Base-by-base conservation (phyloP, 495 filamentous ascomycete genomes). In the Darksidea phi region DNA sequence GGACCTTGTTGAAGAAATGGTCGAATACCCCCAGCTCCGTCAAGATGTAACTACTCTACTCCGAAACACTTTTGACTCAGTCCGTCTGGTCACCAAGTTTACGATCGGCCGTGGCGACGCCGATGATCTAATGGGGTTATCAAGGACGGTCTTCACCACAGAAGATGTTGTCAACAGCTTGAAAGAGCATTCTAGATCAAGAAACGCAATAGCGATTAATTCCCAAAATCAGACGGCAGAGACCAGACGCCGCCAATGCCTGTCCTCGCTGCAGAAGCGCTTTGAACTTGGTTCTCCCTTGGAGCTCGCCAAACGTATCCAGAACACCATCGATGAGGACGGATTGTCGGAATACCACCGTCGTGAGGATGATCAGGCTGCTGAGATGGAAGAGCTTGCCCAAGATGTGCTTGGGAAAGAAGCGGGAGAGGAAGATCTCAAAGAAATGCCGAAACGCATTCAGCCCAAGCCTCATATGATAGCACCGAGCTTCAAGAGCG, bases 81-180 rank as follows among this genome's bases (percentile, higher is more conserved):
- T 95, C 60, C 87, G 95, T 6, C 79, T 97, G 36, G 84, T 96
- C 1, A 93, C 97, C 69, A 96, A 91, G 61, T 96, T 99, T 65
- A 86, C 93, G 1, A 78, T 97, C 8, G 91, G 91, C 15, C 82
- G 89, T 49, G 94, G 93, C n/a, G 90, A 96, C 64, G 79, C 93
- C n/a, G 93, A 97, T 72, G 94, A 97, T 69, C 77, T 99, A 23
- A 77, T 97, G 17, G 85, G 82, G 20, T 78, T 99, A 12, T 88
- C 89, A 3, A 84, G 81, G 53, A 95, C 94, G 0, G 88, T 97
- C 57, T 78, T 85, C 54, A 88, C 89, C 5, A 92, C 91, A 1
- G 79, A 84, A 28, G 80, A 87, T 6, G 85, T 97, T 42, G 80
- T 80, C 26, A 69, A 76, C 36, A 65, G 82, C 1, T 65, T 89